Evolutionary conservation across 768 basidiomycete genomes (phyloP).

Genomic region (Dioszegia aurantiaca): DNA sequence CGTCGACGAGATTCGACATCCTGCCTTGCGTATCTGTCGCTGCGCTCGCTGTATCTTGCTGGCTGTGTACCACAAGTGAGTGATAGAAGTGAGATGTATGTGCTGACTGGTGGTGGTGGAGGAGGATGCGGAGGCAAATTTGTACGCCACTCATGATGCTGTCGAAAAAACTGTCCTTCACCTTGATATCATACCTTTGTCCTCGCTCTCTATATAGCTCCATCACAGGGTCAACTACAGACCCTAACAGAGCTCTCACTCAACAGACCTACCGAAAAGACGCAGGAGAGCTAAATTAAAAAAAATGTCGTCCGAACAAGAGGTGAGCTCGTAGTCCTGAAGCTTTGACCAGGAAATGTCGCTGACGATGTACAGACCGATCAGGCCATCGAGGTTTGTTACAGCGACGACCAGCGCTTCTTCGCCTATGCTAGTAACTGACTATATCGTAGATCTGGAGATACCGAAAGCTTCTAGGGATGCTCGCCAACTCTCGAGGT

Average conservation of each 20-base stretch:
- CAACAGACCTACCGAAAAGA: neutral
- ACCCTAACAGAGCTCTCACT: neutral
- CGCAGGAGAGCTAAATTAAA: neutral
- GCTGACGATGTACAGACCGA: constrained; percentile 33
- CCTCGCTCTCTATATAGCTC: neutral
- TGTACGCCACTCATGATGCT: neutral
- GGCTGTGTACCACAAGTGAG: too few relatives aligned
- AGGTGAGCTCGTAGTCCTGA: constrained; percentile 12
- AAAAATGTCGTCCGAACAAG: constrained; percentile 32
- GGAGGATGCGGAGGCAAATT: constrained; percentile 15
- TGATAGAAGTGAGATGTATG: neutral
- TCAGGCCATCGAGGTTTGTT: constrained; percentile 42
- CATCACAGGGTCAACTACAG: neutral
- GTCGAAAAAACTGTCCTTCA: constrained; percentile 2
- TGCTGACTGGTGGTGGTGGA: neutral
- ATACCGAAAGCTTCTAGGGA: constrained; percentile 98
- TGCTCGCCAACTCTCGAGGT: constrained; percentile 88
- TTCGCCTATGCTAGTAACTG: too few relatives aligned
- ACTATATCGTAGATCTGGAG: constrained; percentile 58
- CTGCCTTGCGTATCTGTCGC: neutral
- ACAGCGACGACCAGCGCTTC: neutral
- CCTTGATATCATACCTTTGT: constrained; percentile 3
- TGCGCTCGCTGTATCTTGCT: neutral
- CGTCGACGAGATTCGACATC: constrained; percentile 55
- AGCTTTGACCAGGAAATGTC: neutral